These are phyloP conservation scores for Cladochytrium replicatum DNA, from an alignment of 192 early-diverging fungal species.

Conservation along the genomic window DNA sequence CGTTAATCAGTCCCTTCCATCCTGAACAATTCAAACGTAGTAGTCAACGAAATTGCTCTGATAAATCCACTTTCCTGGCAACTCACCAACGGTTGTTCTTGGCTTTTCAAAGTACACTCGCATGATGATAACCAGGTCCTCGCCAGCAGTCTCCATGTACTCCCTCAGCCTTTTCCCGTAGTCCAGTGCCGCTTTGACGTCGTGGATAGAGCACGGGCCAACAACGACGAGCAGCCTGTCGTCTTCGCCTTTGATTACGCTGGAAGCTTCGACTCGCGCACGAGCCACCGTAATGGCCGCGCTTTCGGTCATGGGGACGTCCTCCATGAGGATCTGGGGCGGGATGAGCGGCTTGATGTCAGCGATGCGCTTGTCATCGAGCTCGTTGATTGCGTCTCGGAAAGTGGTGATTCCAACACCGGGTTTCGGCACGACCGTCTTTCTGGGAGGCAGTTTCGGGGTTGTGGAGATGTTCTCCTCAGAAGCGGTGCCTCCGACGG, in stretches of 20 bases:
- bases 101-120: constrained; percentile 98
- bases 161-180: constrained; percentile 45
- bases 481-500: too few relatives aligned
- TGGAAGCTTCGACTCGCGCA: constrained; percentile 29
- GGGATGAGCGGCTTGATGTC: constrained; percentile 40
- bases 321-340: constrained; percentile 71
- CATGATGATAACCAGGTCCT: constrained; percentile 78
- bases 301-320: constrained; percentile 46
- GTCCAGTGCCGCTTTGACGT: constrained; percentile 72
- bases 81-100: constrained; percentile 85
- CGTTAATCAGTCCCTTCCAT: constrained; percentile 86
- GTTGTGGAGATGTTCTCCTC: too few relatives aligned
- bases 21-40: constrained; percentile 37
- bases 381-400: constrained; percentile 78
- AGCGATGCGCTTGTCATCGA: constrained; percentile 75
- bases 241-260: constrained; percentile 64
- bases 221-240: constrained; percentile 89
- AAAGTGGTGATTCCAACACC: too few relatives aligned
- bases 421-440: too few relatives aligned
- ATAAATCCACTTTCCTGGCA: too few relatives aligned
- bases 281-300: constrained; percentile 8
- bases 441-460: too few relatives aligned
- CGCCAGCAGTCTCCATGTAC: constrained; percentile 15
- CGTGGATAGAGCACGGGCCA: constrained; percentile 96
- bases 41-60: constrained; percentile 24